phyloP scores from a whole-genome alignment of 441 rosid species.

The Adansonia grandidieri region DNA sequence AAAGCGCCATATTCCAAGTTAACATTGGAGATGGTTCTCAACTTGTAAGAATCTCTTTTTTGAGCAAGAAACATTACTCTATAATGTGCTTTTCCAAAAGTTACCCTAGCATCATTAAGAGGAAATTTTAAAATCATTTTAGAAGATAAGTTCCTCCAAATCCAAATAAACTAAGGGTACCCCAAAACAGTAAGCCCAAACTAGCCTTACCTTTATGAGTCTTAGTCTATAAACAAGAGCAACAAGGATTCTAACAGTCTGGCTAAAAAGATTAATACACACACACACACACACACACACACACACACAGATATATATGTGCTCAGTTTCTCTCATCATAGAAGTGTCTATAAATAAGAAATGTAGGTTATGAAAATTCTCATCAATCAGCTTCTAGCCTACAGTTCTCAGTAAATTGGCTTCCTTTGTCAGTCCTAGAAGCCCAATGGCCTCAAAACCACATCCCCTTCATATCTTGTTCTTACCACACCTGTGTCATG shows the following conservation, averaged over 20 bases:
- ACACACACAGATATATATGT: no score
- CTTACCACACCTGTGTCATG: constrained; percentile 35
- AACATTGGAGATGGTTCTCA: neutral
- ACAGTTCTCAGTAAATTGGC: neutral
- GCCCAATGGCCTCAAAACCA: neutral
- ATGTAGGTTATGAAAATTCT: neutral
- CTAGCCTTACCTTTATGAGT: no score
- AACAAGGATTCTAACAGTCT: no score
- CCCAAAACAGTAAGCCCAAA: no score
- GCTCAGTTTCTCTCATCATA: no score
- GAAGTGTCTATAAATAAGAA: neutral
- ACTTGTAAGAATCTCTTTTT: neutral
- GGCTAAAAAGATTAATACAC: no score
- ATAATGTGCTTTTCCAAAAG: neutral
- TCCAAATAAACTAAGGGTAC: no score
- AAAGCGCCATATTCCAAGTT: no score
- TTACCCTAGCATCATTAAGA: neutral
- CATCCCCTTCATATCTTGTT: constrained; percentile 30
- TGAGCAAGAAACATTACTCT: neutral
- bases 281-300: no score
- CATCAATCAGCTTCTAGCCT: neutral
- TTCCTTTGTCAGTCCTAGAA: neutral
- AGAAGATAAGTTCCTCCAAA: no score
- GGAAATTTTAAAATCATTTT: no score
- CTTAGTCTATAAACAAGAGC: no score